Percentiles rank a stretch among this genome's conserved stretches.
phyloP scores from a whole-genome alignment of 2,329 filamentous ascomycete genomes.

The Trichophyton simii region DNA sequence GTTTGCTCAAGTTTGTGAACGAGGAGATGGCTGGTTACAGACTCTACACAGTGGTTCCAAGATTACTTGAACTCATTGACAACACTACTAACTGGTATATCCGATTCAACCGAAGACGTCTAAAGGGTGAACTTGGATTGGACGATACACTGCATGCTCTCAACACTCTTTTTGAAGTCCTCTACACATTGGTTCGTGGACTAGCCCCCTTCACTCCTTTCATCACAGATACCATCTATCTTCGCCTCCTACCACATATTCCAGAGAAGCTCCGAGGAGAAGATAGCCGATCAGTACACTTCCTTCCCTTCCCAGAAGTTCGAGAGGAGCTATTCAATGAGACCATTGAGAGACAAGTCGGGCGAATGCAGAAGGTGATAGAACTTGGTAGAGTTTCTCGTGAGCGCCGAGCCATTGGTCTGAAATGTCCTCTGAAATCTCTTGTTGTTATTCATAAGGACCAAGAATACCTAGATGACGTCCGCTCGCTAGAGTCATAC shows the following conservation, averaged over 20 bases:
- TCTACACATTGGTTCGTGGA: constrained; percentile 76
- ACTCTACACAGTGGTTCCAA: constrained; percentile 82
- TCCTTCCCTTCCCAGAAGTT: constrained; percentile 79
- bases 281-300: constrained; percentile 81
- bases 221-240: constrained; percentile 88
- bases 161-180: constrained; percentile 86
- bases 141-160: constrained; percentile 81
- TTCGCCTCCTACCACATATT: constrained; percentile 67
- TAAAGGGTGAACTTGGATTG: constrained; percentile 79
- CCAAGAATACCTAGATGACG: constrained; percentile 69
- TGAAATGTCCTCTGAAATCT: constrained; percentile 85
- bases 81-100: constrained; percentile 99
- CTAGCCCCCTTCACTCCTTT: constrained; percentile 94
- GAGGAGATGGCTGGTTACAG: constrained; percentile 75
- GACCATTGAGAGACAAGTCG: constrained; percentile 72
- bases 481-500: constrained; percentile 75
- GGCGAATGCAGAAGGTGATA: constrained; percentile 90
- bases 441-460: constrained; percentile 81
- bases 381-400: constrained; percentile 76
- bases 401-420: constrained; percentile 68
- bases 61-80: constrained; percentile 71
- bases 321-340: constrained; percentile 77
- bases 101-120: constrained; percentile 76
- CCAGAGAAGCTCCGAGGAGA: constrained; percentile 55
- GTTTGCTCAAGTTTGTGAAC: constrained; percentile 80